phyloP scores from a whole-genome alignment of 148 eudicot genomes.

The Amaranthus palmeri region DNA sequence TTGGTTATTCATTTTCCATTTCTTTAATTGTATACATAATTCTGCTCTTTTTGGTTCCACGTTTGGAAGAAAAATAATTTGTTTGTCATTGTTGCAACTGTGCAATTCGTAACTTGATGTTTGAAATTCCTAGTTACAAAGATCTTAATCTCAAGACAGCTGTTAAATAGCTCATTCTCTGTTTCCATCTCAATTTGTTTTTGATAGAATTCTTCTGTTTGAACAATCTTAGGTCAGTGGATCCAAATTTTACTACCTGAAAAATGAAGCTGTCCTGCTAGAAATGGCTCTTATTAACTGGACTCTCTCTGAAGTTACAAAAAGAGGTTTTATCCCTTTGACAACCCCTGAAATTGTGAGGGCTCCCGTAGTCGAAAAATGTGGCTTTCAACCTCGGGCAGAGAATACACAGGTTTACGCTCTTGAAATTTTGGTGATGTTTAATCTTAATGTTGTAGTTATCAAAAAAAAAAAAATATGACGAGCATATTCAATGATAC shows the following conservation, averaged over 20 bases:
- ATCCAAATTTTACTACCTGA: conserved; percentile 87
- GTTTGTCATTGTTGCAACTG: background rate
- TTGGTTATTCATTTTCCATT: background rate
- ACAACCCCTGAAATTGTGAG: conserved; percentile 88
- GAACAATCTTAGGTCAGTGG: conserved; percentile 66
- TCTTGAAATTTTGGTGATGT: background rate
- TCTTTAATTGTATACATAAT: too few species aligned
- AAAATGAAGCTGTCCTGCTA: conserved; percentile 86
- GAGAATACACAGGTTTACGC: conserved; percentile 79
- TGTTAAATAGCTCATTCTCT: background rate
- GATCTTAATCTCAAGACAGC: background rate
- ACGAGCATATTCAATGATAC: background rate
- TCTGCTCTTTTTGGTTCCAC: background rate
- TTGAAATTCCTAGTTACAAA: background rate
- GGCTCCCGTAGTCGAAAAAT: conserved; percentile 82
- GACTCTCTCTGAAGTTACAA: conserved; percentile 73
- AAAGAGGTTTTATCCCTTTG: conserved; percentile 81
- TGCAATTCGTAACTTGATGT: background rate
- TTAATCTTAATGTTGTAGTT: background rate
- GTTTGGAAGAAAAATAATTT: background rate
- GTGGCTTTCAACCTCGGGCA: conserved; percentile 97
- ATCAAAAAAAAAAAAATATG: too few species aligned
- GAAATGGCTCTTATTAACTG: conserved; percentile 88
- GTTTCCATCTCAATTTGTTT: background rate
- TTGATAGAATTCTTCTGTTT: conserved; percentile 1